Evolutionary conservation across 2,329 filamentous ascomycete genomes (phyloP), one percentile per base, ranked within the genome.

Genomic region (Penicillium thymicola): DNA sequence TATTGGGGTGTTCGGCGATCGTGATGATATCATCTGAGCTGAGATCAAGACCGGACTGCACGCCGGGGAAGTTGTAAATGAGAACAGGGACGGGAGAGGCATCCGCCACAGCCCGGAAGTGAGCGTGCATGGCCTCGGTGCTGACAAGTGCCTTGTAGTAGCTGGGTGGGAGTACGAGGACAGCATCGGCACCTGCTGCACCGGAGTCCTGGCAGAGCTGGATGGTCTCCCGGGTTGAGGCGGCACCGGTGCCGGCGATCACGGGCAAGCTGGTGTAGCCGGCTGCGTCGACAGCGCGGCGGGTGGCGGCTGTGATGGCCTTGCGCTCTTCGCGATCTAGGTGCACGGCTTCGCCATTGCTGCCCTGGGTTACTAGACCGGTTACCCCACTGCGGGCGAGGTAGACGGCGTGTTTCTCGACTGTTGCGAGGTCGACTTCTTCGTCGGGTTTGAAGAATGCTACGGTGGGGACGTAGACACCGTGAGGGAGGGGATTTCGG

Each of bases 331-430:
- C 78, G 65, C 87, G 86, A 42, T 86, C 85, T 34, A 93, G 81
- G 68, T 92, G 89, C 13, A 92, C 89, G 8, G 90, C 89, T 77
- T 94, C 90, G 66, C 89, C 89, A 69, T 93, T 93, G 69, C 87
- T 90, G 45, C 89, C 89, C 71, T 92, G 89, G 11, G 87, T 89
- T 47, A 89, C 87, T 45, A 93, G 80, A 21, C 89, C 89, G 16
- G 86, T 82, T 41, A 92, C 84, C 61, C 89, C 89, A 28, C 87
- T 84, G 54, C 81, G 72, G 45, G 88, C 89, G n/a, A 93, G 84
- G 65, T 86, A 84, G 51, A 89, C 82, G 37, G 88, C 85, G 60
- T 79, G 75, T 50, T 78, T 80, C 47, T 82, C 79, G 57, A 86
- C 85, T 38, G 85, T 83, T 36, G 78, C 74, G 13, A 82, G 78